Evolutionary conservation across 805 yeast genomes (phyloP).

Genomic region (Blastobotrys chiropterorum): DNA sequence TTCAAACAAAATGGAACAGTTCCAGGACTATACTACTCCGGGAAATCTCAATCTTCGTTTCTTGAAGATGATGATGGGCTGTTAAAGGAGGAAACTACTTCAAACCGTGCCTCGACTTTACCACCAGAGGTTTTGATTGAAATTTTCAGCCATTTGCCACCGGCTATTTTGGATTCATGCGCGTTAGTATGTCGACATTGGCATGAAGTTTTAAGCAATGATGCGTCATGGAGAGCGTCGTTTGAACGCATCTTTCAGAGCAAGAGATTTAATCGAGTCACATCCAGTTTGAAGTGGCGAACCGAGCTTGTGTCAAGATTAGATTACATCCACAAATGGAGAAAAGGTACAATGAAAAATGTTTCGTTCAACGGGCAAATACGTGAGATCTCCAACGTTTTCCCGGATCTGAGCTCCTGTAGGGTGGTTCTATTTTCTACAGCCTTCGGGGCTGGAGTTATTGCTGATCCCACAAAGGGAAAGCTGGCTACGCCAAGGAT

Average conservation of each 20-base stretch:
- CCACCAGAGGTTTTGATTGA: conserved; percentile 24
- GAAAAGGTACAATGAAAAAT: conserved; percentile 21
- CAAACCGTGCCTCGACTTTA: conserved; percentile 3
- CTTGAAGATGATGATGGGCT: background rate
- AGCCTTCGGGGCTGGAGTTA: conserved; percentile 21
- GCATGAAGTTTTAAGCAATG: conserved; percentile 24
- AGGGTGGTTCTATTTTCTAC: conserved; percentile 22
- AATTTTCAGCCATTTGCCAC: conserved; percentile 21
- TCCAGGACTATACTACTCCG: background rate
- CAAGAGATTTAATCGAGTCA: conserved; percentile 20
- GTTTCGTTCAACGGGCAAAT: conserved; percentile 22
- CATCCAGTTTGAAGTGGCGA: conserved; percentile 25
- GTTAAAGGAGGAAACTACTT: background rate
- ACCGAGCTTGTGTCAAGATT: conserved; percentile 24
- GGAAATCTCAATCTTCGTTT: background rate
- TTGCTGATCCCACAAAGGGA: conserved; percentile 28
- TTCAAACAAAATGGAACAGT: background rate
- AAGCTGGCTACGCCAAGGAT: conserved; percentile 23
- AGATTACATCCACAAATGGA: conserved; percentile 26
- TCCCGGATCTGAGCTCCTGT: conserved; percentile 21
- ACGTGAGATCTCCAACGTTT: conserved; percentile 19
- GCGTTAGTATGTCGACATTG: conserved; percentile 26
- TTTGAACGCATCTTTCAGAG: conserved; percentile 23
- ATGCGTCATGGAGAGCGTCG: conserved; percentile 26
- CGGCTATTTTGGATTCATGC: conserved; percentile 22